Base-by-base conservation (phyloP, 2,329 filamentous ascomycete species). In the Fusarium udum region DNA sequence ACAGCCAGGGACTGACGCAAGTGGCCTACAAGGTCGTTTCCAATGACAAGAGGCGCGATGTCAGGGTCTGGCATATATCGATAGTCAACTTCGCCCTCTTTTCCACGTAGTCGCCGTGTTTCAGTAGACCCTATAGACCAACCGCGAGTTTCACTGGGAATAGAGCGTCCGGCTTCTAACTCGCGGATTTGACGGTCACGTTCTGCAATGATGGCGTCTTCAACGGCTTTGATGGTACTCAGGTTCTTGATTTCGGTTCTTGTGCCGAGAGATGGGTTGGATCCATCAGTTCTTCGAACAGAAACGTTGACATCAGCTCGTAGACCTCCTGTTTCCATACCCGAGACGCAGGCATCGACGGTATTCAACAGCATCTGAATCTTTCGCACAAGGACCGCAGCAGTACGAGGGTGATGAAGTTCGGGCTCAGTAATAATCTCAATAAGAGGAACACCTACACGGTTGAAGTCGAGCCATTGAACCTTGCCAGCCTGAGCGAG, bases 51-150 rank as follows among this genome's bases (percentile, higher is more conserved):
- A 4, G 96, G 94, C 0, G 90, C 88, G 20, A 99, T 87, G 79
- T 99, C 96, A 10, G 96, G 94, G 80, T 99, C 96, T 1, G 96
- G 95, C 95, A 99, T 98, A 80, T 99, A 99, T 46, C 96, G 89
- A 82, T 99, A 99, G 82, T 99, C 96, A 11, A 98, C 95, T 79
- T 97, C 95, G 53, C 96, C 96, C 81, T 98, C 96, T 81, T 99
- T 99, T 32, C 94, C 94, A 77, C 96, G 89, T 48, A 99, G 84
- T 45, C 92, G 89, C 66, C 90, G 91, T 7, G 96, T 98, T 80
- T 95, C 92, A 8, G 90, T 94, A 71, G 91, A 92, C 6, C 95
- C 95, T 31, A 97, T 88, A 2, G 94, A 93, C 95, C 95, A 99
- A 11, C 96, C 95, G 64, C 96, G 89, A 13, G 96, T 99, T 84